phyloP scores from a whole-genome alignment of 108 stramenopile genomes.

The Cyclotella baltica region DNA sequence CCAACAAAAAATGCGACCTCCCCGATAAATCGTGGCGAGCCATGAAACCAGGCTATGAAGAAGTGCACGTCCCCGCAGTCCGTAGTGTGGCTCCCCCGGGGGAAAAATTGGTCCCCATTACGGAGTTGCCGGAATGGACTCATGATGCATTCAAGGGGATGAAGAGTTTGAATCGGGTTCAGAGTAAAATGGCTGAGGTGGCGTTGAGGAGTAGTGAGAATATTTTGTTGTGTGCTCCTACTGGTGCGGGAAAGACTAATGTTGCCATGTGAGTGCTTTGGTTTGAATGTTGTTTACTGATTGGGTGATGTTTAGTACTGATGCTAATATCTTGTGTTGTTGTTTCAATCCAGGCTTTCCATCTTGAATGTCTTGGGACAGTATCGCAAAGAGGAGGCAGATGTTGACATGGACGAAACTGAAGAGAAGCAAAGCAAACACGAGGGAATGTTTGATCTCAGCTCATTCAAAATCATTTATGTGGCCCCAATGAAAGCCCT shows the following conservation, averaged over 20 bases:
- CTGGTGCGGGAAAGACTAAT: slow-evolving; percentile 99
- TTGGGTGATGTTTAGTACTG: neutral
- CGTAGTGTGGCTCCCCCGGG: slow-evolving; percentile 75
- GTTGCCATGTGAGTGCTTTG: slow-evolving; percentile 68
- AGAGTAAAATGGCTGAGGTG: slow-evolving; percentile 92
- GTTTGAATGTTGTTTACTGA: neutral
- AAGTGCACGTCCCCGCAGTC: slow-evolving; percentile 98
- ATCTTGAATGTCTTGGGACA: slow-evolving; percentile 97
- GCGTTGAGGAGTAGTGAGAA: slow-evolving; percentile 93
- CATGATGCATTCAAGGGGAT: slow-evolving; percentile 94
- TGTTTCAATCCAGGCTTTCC: slow-evolving; percentile 62
- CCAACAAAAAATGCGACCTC: slow-evolving; percentile 92
- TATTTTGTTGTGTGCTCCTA: slow-evolving; percentile 98
- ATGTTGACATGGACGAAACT: slow-evolving; percentile 40
- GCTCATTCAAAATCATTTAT: slow-evolving; percentile 98
- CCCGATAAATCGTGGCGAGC: slow-evolving; percentile 94
- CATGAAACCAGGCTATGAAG: slow-evolving; percentile 97
- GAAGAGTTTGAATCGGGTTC: slow-evolving; percentile 97
- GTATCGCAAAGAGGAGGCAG: slow-evolving; percentile 68
- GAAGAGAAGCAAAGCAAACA: slow-evolving; percentile 61
- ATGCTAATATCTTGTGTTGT: neutral
- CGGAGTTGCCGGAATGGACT: slow-evolving; percentile 95
- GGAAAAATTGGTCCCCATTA: slow-evolving; percentile 84
- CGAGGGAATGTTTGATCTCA: slow-evolving; percentile 75
- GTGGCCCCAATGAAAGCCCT: slow-evolving; percentile 99